phyloP scores from a whole-genome alignment of 176 grass and related monocot species.

The Metroxylon sagu region DNA sequence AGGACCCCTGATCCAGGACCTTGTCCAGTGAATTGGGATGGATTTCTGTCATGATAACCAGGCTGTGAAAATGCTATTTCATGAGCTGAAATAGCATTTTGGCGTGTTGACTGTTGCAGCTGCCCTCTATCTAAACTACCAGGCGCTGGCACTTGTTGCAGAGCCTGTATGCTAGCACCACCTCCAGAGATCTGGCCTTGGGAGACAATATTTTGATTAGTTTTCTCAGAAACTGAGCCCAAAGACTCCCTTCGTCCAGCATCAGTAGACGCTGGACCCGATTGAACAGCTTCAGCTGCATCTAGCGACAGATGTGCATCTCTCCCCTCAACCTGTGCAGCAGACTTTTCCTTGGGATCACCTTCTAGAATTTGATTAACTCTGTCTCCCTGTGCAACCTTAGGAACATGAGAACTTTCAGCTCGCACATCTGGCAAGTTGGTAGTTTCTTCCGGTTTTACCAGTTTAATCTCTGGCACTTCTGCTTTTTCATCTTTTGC shows the following conservation, averaged over 20 bases:
- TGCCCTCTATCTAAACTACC: conserved; percentile 26
- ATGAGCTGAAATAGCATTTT: conserved; percentile 11
- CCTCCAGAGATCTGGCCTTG: neutral
- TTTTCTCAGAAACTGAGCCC: no score
- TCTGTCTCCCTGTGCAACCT: conserved; percentile 9
- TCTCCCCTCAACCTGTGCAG: neutral
- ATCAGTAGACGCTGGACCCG: no score
- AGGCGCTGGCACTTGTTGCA: conserved; percentile 14
- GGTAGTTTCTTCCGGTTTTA: conserved; percentile 20
- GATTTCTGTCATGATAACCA: conserved; percentile 7
- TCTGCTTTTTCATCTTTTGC: conserved; percentile 4
- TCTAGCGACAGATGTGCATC: neutral
- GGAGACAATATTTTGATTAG: no score
- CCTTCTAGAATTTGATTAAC: conserved; percentile 24
- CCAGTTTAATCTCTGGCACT: conserved; percentile 8
- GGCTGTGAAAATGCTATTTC: conserved; percentile 12
- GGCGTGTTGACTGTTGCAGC: conserved; percentile 28
- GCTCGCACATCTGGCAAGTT: conserved; percentile 8
- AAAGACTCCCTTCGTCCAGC: no score
- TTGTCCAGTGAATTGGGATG: neutral
- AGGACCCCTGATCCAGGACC: conserved; percentile 13
- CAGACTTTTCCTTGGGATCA: conserved; percentile 4
- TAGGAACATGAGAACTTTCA: conserved; percentile 22
- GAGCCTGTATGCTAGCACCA: neutral
- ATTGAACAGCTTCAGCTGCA: no score